Evolutionary conservation across 2,329 filamentous ascomycete genomes (phyloP).

Genomic region (Stagonosporopsis vannaccii): DNA sequence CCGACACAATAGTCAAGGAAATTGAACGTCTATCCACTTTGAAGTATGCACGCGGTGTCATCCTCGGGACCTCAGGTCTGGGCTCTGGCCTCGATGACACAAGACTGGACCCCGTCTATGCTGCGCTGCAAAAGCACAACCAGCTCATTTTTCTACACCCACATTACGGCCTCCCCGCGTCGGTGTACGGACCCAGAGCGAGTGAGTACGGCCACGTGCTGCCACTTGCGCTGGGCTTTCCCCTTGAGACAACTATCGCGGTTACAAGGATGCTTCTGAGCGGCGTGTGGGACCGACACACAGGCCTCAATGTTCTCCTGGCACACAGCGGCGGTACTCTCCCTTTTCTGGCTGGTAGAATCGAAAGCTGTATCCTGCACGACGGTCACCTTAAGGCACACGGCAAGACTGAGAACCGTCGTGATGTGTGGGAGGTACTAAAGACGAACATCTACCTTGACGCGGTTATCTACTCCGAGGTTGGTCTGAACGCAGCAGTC

Average conservation of each 20-base stretch:
- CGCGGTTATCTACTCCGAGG: conserved; percentile 81
- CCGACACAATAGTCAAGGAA: conserved; percentile 67
- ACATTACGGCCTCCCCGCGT: conserved; percentile 84
- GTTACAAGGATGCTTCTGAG: conserved; percentile 87
- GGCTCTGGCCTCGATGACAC: conserved; percentile 83
- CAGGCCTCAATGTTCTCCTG: conserved; percentile 73
- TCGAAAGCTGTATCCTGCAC: conserved; percentile 86
- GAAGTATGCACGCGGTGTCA: conserved; percentile 79
- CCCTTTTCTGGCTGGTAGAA: conserved; percentile 85
- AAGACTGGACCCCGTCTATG: conserved; percentile 73
- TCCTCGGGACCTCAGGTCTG: conserved; percentile 84
- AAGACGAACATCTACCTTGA: conserved; percentile 85
- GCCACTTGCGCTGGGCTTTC: conserved; percentile 84
- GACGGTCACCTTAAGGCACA: conserved; percentile 76
- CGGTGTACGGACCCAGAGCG: conserved; percentile 78
- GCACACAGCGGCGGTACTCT: conserved; percentile 90
- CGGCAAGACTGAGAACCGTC: conserved; percentile 65
- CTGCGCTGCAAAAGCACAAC: conserved; percentile 68
- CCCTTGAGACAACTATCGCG: conserved; percentile 91
- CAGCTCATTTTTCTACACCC: conserved; percentile 85
- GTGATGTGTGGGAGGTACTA: conserved; percentile 69
- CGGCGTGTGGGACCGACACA: conserved; percentile 81
- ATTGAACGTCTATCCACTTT: conserved; percentile 69
- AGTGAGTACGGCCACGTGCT: conserved; percentile 86
- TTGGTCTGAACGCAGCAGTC: conserved; percentile 74